Evolutionary conservation across 129 eudicot species (phyloP).

Genomic region (Sambucus nigra): DNA sequence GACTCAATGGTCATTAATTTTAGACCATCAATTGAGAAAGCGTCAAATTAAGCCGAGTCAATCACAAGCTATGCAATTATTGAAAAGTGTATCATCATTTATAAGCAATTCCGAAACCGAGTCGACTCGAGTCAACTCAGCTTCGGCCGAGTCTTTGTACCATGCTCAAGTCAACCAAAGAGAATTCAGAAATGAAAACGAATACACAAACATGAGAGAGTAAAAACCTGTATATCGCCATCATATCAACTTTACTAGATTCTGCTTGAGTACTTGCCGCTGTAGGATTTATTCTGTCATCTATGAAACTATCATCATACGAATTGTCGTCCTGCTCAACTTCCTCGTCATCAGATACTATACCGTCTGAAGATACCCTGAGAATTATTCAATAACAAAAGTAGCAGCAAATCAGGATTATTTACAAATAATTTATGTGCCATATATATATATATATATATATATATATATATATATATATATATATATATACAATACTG

Average conservation of each 20-base stretch:
- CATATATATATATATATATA: background rate
- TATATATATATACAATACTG: background rate
- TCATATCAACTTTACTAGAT: constrained; percentile 50
- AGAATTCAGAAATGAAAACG: background rate
- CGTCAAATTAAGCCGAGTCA: no score
- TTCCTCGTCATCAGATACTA: constrained; percentile 66
- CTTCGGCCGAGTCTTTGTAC: no score
- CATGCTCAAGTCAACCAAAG: no score
- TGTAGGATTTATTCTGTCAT: constrained; percentile 57
- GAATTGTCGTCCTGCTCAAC: constrained; percentile 36
- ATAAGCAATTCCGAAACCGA: no score
- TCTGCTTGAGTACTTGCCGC: constrained; percentile 42
- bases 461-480: background rate
- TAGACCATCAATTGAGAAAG: no score
- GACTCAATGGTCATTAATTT: no score
- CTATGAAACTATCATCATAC: constrained; percentile 75
- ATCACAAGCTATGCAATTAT: no score
- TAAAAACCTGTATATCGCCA: constrained; percentile 81
- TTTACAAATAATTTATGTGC: background rate
- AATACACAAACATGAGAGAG: background rate
- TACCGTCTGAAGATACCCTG: constrained; percentile 66
- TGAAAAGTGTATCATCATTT: no score
- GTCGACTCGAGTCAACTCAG: no score
- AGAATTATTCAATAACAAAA: constrained; percentile 9
- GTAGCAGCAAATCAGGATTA: background rate